Evolutionary conservation across 805 yeast species (phyloP).

Genomic region (Lachancea nothofagi): DNA sequence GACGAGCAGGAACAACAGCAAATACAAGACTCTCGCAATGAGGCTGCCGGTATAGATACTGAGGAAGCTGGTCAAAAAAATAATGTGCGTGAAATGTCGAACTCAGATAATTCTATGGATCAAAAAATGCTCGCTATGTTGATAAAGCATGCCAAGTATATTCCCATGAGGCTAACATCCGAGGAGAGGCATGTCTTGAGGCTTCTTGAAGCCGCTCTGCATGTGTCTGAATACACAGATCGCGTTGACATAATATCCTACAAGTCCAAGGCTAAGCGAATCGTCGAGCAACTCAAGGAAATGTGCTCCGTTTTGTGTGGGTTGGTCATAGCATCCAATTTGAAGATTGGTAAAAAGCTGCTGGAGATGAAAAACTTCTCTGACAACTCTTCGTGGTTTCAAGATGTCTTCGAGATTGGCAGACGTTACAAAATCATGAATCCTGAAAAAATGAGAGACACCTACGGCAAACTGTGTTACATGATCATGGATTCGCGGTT

Average conservation of each 20-base stretch:
- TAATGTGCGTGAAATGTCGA: slow-evolving; percentile 17
- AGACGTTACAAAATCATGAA: slow-evolving; percentile 79
- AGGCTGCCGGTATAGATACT: slow-evolving; percentile 11
- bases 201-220: slow-evolving; percentile 66
- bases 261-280: slow-evolving; percentile 62
- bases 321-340: slow-evolving; percentile 67
- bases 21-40: slow-evolving; percentile 16
- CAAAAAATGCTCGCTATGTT: slow-evolving; percentile 36
- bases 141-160: slow-evolving; percentile 44
- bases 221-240: slow-evolving; percentile 76
- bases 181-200: slow-evolving; percentile 67
- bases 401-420: slow-evolving; percentile 68
- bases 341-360: slow-evolving; percentile 61
- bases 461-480: slow-evolving; percentile 73
- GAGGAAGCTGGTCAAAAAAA: too few relatives aligned
- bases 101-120: slow-evolving; percentile 21
- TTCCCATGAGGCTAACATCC: slow-evolving; percentile 62
- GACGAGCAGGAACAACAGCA: slow-evolving; percentile 14
- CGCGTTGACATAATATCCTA: slow-evolving; percentile 66
- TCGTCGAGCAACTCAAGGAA: slow-evolving; percentile 65
- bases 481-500: slow-evolving; percentile 81
- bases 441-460: slow-evolving; percentile 74
- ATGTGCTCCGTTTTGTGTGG: slow-evolving; percentile 78
- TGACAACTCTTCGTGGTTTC: slow-evolving; percentile 69
- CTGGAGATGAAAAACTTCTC: slow-evolving; percentile 62